Evolutionary conservation across 352 stramenopile species (phyloP).

Genomic region (Phytopythium litorale): DNA sequence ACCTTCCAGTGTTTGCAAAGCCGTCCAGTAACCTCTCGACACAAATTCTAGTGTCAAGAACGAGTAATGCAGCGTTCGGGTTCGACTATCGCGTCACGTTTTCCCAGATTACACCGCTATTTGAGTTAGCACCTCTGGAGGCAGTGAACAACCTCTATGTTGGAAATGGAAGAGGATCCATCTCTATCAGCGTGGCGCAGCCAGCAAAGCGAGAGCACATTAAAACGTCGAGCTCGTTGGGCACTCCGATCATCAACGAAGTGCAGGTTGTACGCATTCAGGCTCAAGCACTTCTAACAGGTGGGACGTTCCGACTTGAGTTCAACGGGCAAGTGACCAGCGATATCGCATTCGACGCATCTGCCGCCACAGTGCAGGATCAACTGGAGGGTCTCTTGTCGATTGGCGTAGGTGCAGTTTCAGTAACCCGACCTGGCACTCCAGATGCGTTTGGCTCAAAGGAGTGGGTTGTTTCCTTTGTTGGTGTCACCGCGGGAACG

Average conservation of each 20-base stretch:
- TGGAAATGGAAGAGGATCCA: conserved; percentile 34
- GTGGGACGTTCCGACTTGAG: conserved; percentile 58
- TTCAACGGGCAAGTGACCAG: conserved; percentile 65
- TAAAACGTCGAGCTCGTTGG: conserved; percentile 55
- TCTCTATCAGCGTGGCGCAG: conserved; percentile 24
- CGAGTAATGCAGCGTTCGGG: conserved; percentile 45
- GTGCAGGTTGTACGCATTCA: conserved; percentile 60
- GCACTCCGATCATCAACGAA: conserved; percentile 61
- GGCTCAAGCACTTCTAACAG: conserved; percentile 27
- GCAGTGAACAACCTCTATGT: conserved; percentile 67
- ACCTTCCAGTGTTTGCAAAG: conserved; percentile 36
- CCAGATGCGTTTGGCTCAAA: conserved; percentile 23
- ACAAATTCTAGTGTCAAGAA: conserved; percentile 47
- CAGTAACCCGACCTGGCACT: conserved; percentile 26
- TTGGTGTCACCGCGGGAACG: conserved; percentile 30
- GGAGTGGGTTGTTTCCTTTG: conserved; percentile 66
- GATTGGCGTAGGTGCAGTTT: conserved; percentile 36
- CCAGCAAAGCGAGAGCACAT: conserved; percentile 55
- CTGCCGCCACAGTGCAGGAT: conserved; percentile 47
- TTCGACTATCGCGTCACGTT: conserved; percentile 80
- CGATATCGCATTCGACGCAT: conserved; percentile 63
- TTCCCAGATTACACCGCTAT: conserved; percentile 28
- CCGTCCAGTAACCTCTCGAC: conserved; percentile 7
- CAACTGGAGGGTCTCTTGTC: conserved; percentile 71
- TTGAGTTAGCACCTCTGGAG: conserved; percentile 32